Base-by-base conservation (phyloP, 2,329 filamentous ascomycete genomes). In the Pseudogymnoascus sp. region DNA sequence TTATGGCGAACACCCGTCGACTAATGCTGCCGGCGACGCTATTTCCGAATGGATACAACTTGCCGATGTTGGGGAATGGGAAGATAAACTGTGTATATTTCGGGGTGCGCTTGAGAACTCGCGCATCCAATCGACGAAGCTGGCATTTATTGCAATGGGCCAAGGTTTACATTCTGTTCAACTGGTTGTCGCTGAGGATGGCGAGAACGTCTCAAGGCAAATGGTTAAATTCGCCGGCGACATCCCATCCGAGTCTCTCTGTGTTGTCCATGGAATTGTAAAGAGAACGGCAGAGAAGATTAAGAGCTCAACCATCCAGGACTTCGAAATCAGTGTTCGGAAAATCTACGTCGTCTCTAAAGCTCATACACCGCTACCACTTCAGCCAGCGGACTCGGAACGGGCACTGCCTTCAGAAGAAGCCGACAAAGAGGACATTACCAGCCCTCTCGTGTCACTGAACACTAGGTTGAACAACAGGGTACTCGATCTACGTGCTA, bases 141-240 rank as follows among this genome's bases (percentile, higher is more conserved):
- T 89, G 68, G 84, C 84, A 16, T 89, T 89, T 75, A 72, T 89
- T 69, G 84, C 85, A 72, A 76, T 89, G 68, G 77, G 84, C 62
- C 78, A 82, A 65, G 82, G 87, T 70, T 76, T 82, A 62, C 77
- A 82, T 69, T 87, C 83, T 40, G 81, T 88, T 23, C 86, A 88
- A 74, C 84, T 89, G 8, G 76, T 82, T 47, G 78, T 79, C 1
- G 80, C 77, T 42, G 82, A 83, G 70, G 76, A 77, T 75, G 77
- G 84, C 71, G 78, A 74, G 10, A 77, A 73, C 23, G 77, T 82
- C 63, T 82, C 80, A 12, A 82, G 83, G 72, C 84, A 87, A 74
- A 88, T 89, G 86, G 82, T 88, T 71, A 89, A 89, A 75, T 88
- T 83, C 76, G 80, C 80, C 21, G 79, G 80, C 53, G 80, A 76